These are phyloP conservation scores for Parmelia sp. DNA, from an alignment of 495 filamentous ascomycete genomes.

Conservation along the genomic window DNA sequence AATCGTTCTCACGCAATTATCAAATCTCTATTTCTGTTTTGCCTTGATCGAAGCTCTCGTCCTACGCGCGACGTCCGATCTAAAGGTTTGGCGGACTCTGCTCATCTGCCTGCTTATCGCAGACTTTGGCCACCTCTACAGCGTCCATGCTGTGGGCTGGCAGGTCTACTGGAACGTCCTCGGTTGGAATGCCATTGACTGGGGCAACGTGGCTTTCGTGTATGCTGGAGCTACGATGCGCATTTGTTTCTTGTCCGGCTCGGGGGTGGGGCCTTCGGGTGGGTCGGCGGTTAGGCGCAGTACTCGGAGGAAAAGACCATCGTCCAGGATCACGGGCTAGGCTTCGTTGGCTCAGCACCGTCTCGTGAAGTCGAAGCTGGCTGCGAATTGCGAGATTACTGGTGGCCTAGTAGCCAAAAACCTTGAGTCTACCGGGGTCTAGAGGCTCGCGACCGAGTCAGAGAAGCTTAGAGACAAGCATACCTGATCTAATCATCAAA, in stretches of 20 bases:
- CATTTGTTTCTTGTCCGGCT: conserved; percentile 43
- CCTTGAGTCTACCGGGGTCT: background rate
- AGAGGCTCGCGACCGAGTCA: background rate
- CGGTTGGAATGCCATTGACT: conserved; percentile 59
- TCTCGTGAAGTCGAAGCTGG: background rate
- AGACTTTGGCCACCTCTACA: conserved; percentile 63
- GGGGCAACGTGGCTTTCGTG: conserved; percentile 58
- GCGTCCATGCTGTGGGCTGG: conserved; percentile 43
- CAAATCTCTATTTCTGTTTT: conserved; percentile 42
- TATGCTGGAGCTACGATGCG: conserved; percentile 52
- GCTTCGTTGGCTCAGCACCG: background rate
- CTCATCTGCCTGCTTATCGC: conserved; percentile 56
- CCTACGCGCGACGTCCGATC: conserved; percentile 54
- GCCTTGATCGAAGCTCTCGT: conserved; percentile 64
- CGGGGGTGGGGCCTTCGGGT: background rate
- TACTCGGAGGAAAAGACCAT: conserved; percentile 15
- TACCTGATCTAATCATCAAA: background rate
- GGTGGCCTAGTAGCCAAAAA: background rate
- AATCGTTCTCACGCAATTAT: conserved; percentile 37
- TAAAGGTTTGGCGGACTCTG: conserved; percentile 57
- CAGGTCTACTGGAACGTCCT: conserved; percentile 50
- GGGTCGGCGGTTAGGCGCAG: conserved; percentile 9
- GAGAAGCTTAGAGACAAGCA: background rate
- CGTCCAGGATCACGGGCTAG: conserved; percentile 1
- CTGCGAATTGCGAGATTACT: background rate